Evolutionary conservation across 805 yeast species (phyloP).

Genomic region (Cyberlindnera mississippiensis): DNA sequence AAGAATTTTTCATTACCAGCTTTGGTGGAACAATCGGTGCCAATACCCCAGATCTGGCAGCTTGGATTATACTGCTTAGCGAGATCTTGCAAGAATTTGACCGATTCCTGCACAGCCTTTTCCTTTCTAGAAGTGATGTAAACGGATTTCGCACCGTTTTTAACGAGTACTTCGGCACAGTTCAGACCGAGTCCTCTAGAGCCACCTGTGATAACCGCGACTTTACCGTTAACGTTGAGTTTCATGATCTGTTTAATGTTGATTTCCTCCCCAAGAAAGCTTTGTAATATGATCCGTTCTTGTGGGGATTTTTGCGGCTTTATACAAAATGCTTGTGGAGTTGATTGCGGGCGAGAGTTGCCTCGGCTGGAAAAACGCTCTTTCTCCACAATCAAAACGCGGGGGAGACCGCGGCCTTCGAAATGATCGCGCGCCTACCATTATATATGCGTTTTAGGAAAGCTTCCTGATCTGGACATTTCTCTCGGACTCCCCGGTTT

Average conservation of each 20-base stretch:
- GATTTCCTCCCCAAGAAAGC: background rate
- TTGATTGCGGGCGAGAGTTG: background rate
- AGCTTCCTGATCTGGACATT: too few species aligned
- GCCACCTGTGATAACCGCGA: slow-evolving; percentile 70
- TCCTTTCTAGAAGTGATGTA: slow-evolving; percentile 63
- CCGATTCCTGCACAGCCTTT: slow-evolving; percentile 59
- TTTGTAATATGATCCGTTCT: too few species aligned
- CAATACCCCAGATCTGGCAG: slow-evolving; percentile 40
- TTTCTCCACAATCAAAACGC: background rate
- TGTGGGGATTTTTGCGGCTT: background rate
- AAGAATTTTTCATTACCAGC: slow-evolving; percentile 44
- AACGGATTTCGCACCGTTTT: slow-evolving; percentile 58
- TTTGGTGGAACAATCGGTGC: slow-evolving; percentile 53
- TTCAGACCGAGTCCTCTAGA: slow-evolving; percentile 70
- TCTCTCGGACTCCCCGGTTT: too few species aligned
- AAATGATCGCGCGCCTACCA: too few species aligned
- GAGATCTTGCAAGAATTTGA: slow-evolving; percentile 28
- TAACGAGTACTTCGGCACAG: slow-evolving; percentile 60
- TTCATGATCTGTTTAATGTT: slow-evolving; percentile 15
- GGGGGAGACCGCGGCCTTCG: too few species aligned
- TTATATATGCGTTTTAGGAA: too few species aligned
- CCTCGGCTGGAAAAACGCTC: background rate
- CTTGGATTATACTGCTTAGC: slow-evolving; percentile 28
- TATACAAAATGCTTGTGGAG: background rate
- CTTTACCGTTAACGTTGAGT: slow-evolving; percentile 51